Conservation (phyloP, 352 stramenopile species). For the Halophytophthora polymorphica region DNA sequence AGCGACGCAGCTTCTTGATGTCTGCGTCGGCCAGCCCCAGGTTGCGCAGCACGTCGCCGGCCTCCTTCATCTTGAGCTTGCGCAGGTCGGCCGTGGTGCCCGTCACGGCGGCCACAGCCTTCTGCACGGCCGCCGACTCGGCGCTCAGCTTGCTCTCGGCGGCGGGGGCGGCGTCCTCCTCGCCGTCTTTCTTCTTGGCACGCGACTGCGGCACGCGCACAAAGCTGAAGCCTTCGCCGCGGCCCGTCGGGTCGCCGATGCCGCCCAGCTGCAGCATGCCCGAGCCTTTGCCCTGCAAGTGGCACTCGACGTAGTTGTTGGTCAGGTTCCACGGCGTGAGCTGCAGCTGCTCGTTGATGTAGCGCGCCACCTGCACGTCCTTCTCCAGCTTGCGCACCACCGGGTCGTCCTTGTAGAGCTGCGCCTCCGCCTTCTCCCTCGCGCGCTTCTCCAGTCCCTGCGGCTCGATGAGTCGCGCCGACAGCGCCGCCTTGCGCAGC, state of each 20-base stretch:
- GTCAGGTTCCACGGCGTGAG: conserved; percentile 84
- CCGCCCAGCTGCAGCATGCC: conserved; percentile 79
- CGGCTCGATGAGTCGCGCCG: conserved; percentile 45
- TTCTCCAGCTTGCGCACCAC: conserved; percentile 71
- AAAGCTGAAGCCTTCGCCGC: conserved; percentile 85
- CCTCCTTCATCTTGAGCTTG: conserved; percentile 87
- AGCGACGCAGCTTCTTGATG: conserved; percentile 80
- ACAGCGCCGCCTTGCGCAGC: conserved; percentile 55
- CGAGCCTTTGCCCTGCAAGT: conserved; percentile 81
- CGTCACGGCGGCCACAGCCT: conserved; percentile 73
- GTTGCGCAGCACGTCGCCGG: conserved; percentile 75
- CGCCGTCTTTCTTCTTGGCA: conserved; percentile 79
- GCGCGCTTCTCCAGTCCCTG: conserved; percentile 46
- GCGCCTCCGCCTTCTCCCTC: conserved; percentile 59
- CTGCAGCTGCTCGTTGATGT: conserved; percentile 76
- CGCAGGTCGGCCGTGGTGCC: conserved; percentile 82
- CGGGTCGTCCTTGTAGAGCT: conserved; percentile 69
- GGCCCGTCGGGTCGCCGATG: conserved; percentile 75
- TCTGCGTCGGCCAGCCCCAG: conserved; percentile 71
- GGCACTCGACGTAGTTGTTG: conserved; percentile 85
- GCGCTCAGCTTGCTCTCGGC: conserved; percentile 41
- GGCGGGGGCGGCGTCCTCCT: conserved; percentile 48
- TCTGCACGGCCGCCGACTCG: conserved; percentile 66
- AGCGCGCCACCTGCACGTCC: conserved; percentile 79
- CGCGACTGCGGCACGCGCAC: conserved; percentile 73